These are phyloP conservation scores for Gracilaria domingensis DNA, from an alignment of 23 red algal species.

Conservation along the genomic window DNA sequence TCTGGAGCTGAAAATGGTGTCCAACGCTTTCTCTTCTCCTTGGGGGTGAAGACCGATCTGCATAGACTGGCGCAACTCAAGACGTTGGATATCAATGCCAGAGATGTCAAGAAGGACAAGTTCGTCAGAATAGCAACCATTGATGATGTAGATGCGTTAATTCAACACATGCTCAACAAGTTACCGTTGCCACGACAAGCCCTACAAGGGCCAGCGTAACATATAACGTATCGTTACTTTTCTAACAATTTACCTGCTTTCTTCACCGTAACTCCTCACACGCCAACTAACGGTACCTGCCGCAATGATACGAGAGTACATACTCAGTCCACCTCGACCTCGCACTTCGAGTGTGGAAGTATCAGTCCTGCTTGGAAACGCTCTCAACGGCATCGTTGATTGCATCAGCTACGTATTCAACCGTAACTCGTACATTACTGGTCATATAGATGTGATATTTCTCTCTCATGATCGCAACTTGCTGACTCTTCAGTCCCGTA, in stretches of 20 bases:
- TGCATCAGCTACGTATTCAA: slow-evolving; percentile 90
- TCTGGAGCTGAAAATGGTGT: slow-evolving; percentile 17
- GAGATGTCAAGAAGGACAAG: slow-evolving; percentile 65
- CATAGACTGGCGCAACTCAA: slow-evolving; percentile 40
- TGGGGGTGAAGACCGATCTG: slow-evolving; percentile 44
- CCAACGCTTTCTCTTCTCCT: slow-evolving; percentile 18
- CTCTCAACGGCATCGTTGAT: slow-evolving; percentile 91
- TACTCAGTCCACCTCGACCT: neutral
- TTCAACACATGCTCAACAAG: slow-evolving; percentile 27
- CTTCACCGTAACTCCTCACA: neutral
- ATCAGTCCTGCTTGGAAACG: slow-evolving; percentile 36
- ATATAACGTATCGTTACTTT: neutral
- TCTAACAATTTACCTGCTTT: neutral
- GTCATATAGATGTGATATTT: slow-evolving; percentile 99
- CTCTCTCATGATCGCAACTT: slow-evolving; percentile 84
- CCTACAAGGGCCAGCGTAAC: neutral
- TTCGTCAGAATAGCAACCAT: slow-evolving; percentile 30
- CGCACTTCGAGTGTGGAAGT: too few relatives aligned
- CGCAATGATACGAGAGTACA: neutral
- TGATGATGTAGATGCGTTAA: slow-evolving; percentile 8
- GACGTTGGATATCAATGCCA: slow-evolving; percentile 32
- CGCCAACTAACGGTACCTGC: neutral
- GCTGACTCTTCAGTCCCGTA: slow-evolving; percentile 80
- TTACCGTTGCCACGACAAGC: slow-evolving; percentile 29
- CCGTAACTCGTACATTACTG: slow-evolving; percentile 84